These are phyloP conservation scores for Aureobasidium sp. DNA, from an alignment of 2,329 filamentous ascomycete species.

Conservation along the genomic window DNA sequence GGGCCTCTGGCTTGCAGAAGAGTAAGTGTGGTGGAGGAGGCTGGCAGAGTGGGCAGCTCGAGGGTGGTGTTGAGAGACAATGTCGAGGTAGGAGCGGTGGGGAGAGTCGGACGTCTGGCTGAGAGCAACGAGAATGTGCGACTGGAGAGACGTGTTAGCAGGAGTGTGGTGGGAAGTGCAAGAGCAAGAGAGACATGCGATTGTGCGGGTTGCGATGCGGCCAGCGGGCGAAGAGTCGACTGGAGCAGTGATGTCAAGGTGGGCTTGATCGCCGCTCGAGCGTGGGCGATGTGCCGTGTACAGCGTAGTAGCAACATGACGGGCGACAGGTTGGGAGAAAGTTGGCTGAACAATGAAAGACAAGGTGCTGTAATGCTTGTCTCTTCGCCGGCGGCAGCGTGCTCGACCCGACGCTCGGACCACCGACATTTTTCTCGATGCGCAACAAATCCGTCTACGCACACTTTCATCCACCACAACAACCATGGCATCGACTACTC, in stretches of 20 bases:
- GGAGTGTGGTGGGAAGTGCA: background rate
- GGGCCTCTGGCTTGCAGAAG: conserved; percentile 39
- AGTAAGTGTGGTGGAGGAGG: conserved; percentile 14
- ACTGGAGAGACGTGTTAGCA: background rate
- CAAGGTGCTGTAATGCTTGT: background rate
- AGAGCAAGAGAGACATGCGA: conserved; percentile 3
- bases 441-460: conserved; percentile 3
- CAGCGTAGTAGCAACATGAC: conserved; percentile 21
- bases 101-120: conserved; percentile 14
- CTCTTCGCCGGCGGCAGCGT: background rate
- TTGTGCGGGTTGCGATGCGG: conserved; percentile 13
- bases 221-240: conserved; percentile 10
- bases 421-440: conserved; percentile 1
- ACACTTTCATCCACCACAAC: background rate
- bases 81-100: conserved; percentile 6
- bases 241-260: conserved; percentile 6
- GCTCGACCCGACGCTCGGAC: conserved; percentile 2
- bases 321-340: background rate
- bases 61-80: conserved; percentile 12
- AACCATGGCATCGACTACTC: conserved; percentile 18
- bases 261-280: conserved; percentile 5
- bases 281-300: conserved; percentile 13
- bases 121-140: conserved; percentile 12
- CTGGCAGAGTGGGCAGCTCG: conserved; percentile 1
- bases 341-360: background rate